Percentiles rank a stretch among this genome's conserved stretches.
Conservation (phyloP, 257 asterid species). For the Ocimum tenuiflorum region DNA sequence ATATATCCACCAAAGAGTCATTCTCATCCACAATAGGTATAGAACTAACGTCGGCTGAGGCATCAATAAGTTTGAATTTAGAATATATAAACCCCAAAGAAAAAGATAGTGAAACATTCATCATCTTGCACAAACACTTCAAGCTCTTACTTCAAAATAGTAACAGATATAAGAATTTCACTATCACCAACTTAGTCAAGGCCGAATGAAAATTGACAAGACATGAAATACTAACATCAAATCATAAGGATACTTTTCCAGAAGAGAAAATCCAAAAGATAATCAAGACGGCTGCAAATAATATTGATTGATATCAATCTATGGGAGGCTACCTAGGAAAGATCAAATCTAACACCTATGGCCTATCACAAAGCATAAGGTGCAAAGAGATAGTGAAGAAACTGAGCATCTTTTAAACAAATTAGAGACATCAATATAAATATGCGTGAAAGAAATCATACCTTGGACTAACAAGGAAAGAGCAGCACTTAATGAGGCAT, state of each 20-base stretch:
- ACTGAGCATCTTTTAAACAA: not conserved
- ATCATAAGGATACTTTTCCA: not conserved
- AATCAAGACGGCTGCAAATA: not conserved
- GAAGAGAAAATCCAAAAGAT: not conserved
- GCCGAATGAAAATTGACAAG: not conserved
- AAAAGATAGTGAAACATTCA: not conserved
- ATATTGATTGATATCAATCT: not conserved
- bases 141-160: not conserved
- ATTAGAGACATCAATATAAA: not conserved
- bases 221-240: not conserved
- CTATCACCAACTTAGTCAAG: not conserved
- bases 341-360: not conserved
- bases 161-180: not conserved
- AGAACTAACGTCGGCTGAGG: conserved; percentile 63
- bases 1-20: conserved; percentile 65
- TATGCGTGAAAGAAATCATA: conserved; percentile 21
- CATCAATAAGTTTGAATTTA: conserved; percentile 4
- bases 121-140: conserved; percentile 1
- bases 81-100: not conserved
- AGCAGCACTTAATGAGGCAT: conserved; percentile 61
- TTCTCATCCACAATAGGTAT: conserved; percentile 69
- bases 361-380: not conserved
- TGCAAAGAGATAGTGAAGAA: not conserved
- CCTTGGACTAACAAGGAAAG: conserved; percentile 60
- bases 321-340: not conserved